Percentiles rank a stretch among this genome's conserved stretches.
These are phyloP conservation scores for Aspergillus versicolor DNA, from an alignment of 2,329 filamentous ascomycete genomes.

Conservation along the genomic window DNA sequence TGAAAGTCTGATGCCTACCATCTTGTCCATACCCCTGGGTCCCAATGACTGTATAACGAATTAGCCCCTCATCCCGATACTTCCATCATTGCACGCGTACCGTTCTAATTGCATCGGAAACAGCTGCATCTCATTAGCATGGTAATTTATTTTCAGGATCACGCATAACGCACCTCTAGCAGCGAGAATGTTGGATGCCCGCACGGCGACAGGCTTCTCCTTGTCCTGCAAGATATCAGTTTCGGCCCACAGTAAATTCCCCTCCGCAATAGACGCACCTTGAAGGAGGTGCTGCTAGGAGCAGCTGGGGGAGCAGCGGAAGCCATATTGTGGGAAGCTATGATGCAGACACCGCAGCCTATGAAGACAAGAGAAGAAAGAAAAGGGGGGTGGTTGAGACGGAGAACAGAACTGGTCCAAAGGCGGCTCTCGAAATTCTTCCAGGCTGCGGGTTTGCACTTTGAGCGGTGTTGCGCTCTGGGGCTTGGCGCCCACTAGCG, in stretches of 20 bases:
- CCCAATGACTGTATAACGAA: slow-evolving; percentile 67
- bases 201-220: slow-evolving; percentile 98
- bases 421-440: slow-evolving; percentile 37
- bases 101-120: slow-evolving; percentile 95
- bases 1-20: slow-evolving; percentile 51
- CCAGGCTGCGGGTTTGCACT: slow-evolving; percentile 35
- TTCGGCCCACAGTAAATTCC: slow-evolving; percentile 29
- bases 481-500: slow-evolving; percentile 39
- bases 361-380: slow-evolving; percentile 21
- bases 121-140: slow-evolving; percentile 59
- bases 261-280: slow-evolving; percentile 45
- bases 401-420: slow-evolving; percentile 20
- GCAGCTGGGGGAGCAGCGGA: slow-evolving; percentile 47
- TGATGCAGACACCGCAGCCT: slow-evolving; percentile 28
- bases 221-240: slow-evolving; percentile 63
- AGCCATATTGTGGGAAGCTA: slow-evolving; percentile 47
- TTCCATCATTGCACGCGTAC: slow-evolving; percentile 38
- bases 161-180: slow-evolving; percentile 69
- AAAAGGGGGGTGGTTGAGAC: slow-evolving; percentile 24
- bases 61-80: slow-evolving; percentile 40
- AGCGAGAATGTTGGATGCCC: slow-evolving; percentile 94
- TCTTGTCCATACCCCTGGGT: slow-evolving; percentile 98
- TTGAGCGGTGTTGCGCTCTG: slow-evolving; percentile 40
- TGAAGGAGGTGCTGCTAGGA: slow-evolving; percentile 66
- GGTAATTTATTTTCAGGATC: not conserved